Base-by-base conservation (phyloP, 2,329 filamentous ascomycete genomes). In the Alternaria triticimaculans region DNA sequence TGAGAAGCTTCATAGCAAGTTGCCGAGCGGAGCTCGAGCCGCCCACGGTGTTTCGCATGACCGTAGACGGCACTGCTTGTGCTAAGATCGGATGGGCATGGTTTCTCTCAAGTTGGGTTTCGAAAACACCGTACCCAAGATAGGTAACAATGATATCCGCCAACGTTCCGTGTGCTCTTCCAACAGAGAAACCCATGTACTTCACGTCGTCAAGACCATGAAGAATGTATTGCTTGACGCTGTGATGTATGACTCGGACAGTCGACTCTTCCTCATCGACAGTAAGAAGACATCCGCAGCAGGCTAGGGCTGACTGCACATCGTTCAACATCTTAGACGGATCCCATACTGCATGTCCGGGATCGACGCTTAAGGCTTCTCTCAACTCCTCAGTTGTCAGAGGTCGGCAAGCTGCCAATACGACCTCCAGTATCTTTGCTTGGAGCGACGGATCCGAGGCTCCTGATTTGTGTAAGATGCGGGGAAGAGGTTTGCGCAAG, bases 321-420 rank as follows among this genome's bases (percentile, higher is more conserved):
- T 73, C 45, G 20, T 73, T 68, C 15, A 72, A n/a, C 6, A 68
- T 8, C 15, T 33, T 67, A 3, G 70, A 63, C 8, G 66, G 48
- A 50, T 66, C 50, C 66, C 65, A 72, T 1, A 12, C 51, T 6
- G 63, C 46, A 49, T 80, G 64, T 2, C 80, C 79, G 6, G 76
- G 74, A 3, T 62, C 60, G 0, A 84, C 78, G 14, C 80, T 81
- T 0, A 82, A 54, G 6, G 80, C 80, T 71, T 83, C 81, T 18
- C 74, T 71, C 50, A 84, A 67, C 53, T 84, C 77, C 0, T 78
- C 69, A 0, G 53, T 64, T 0, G 74, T 77, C 8, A 84, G 60
- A 0, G 79, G 75, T 8, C 76, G 72, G 1, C 43, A 55, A 11
- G 79, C 78, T 0, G 66, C 71, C 1, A 68, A 54, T 1, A 84